Conservation (phyloP, 2,329 filamentous ascomycete genomes). For the Aschersonia sp. region DNA sequence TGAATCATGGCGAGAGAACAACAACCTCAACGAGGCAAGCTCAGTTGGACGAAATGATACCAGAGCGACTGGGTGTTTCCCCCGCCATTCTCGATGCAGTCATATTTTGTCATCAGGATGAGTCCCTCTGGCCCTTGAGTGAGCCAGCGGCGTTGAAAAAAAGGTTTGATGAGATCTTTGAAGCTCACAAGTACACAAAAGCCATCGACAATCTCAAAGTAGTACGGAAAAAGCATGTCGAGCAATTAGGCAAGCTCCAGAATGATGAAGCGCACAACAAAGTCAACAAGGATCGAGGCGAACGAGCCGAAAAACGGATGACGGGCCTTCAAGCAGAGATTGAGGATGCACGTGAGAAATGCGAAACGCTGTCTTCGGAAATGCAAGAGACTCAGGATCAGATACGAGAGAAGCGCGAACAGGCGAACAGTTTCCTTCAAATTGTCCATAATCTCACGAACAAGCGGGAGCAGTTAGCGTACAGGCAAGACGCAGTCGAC, state of each 20-base stretch:
- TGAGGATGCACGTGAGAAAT: slow-evolving; percentile 42
- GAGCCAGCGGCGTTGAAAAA: slow-evolving; percentile 78
- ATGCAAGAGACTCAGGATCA: slow-evolving; percentile 44
- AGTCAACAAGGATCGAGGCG: slow-evolving; percentile 70
- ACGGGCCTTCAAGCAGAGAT: slow-evolving; percentile 53
- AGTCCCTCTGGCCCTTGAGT: slow-evolving; percentile 92
- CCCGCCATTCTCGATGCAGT: slow-evolving; percentile 83
- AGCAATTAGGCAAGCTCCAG: slow-evolving; percentile 58
- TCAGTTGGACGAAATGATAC: slow-evolving; percentile 73
- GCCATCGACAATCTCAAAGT: slow-evolving; percentile 90
- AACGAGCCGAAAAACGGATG: slow-evolving; percentile 52
- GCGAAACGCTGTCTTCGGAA: slow-evolving; percentile 40
- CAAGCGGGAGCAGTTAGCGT: slow-evolving; percentile 60
- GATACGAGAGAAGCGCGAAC: slow-evolving; percentile 52
- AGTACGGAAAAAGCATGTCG: slow-evolving; percentile 68
- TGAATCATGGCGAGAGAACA: slow-evolving; percentile 65
- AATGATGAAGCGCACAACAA: slow-evolving; percentile 66
- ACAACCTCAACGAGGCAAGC: slow-evolving; percentile 66
- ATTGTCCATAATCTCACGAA: slow-evolving; percentile 63
- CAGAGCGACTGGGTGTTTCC: slow-evolving; percentile 76
- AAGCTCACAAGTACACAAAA: slow-evolving; percentile 92
- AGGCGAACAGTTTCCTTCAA: slow-evolving; percentile 58
- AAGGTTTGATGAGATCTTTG: slow-evolving; percentile 94
- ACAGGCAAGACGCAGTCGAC: slow-evolving; percentile 54
- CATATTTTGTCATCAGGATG: slow-evolving; percentile 98